Conservation (phyloP, 1,284 basidiomycete genomes). For the Trichosporon inkin region DNA sequence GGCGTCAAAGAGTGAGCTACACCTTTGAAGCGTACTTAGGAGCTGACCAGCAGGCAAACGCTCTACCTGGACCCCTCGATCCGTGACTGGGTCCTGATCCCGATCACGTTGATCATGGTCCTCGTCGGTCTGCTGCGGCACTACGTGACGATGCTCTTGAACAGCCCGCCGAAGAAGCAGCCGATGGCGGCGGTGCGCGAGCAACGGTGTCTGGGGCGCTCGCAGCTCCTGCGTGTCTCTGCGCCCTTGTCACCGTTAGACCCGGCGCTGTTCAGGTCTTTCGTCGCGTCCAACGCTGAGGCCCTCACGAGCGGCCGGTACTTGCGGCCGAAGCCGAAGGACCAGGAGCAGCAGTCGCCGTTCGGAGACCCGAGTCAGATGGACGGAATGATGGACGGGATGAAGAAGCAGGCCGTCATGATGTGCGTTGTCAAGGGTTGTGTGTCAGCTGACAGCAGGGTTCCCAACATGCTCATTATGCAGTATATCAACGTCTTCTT, state of each 20-base stretch:
- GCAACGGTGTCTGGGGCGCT: conserved; percentile 83
- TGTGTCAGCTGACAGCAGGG: conserved; percentile 52
- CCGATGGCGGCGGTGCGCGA: conserved; percentile 76
- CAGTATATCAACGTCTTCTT: conserved; percentile 99
- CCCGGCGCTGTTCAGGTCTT: conserved; percentile 65
- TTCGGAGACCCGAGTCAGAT: conserved; percentile 80
- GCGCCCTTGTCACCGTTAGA: conserved; percentile 75
- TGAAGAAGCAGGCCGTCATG: conserved; percentile 99
- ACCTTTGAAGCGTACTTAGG: too few species aligned
- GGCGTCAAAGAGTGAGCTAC: conserved; percentile 18
- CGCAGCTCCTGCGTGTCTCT: conserved; percentile 75
- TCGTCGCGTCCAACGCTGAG: conserved; percentile 66
- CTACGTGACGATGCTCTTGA: conserved; percentile 83
- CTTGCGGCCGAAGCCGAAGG: conserved; percentile 65
- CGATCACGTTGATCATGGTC: conserved; percentile 96
- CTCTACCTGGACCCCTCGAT: conserved; percentile 4
- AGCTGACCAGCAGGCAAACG: conserved; percentile 30
- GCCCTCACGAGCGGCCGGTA: conserved; percentile 72
- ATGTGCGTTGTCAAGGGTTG: conserved; percentile 34
- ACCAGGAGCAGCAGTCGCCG: conserved; percentile 57
- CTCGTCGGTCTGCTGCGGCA: conserved; percentile 90
- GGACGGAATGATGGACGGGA: conserved; percentile 98
- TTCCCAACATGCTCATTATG: conserved; percentile 98
- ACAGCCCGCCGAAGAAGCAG: conserved; percentile 77
- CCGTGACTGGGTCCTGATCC: conserved; percentile 70